Percentiles rank a stretch among this genome's conserved stretches.
These are phyloP conservation scores for Lasiosphaeris hirsuta DNA, from an alignment of 495 filamentous ascomycete species.

Conservation along the genomic window DNA sequence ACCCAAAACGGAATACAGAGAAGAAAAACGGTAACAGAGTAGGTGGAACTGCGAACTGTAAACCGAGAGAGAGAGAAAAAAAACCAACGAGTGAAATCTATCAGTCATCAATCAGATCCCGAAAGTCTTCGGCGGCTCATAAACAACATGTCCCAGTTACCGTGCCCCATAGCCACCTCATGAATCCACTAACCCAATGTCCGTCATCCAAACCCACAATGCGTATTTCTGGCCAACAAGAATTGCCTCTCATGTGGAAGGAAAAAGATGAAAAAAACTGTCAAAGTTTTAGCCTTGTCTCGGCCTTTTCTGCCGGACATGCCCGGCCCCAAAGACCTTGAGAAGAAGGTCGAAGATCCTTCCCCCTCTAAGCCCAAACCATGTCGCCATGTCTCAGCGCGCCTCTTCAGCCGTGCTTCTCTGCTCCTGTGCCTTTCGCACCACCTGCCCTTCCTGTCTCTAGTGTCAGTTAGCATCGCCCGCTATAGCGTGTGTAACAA, in stretches of 20 bases:
- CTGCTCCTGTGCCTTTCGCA: not conserved
- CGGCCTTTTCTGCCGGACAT: not conserved
- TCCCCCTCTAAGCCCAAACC: not conserved
- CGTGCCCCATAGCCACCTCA: too few species aligned
- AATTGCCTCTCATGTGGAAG: too few species aligned
- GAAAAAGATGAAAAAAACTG: not conserved
- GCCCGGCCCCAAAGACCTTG: not conserved
- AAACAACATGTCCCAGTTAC: too few species aligned
- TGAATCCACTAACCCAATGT: too few species aligned
- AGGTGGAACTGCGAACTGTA: constrained; percentile 4
- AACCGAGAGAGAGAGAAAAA: constrained; percentile 1
- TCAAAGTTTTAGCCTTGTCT: not conserved
- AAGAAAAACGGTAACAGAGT: not conserved
- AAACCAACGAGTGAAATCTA: constrained; percentile 1
- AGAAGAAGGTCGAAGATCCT: not conserved
- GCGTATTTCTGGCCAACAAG: not conserved
- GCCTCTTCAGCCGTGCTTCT: not conserved
- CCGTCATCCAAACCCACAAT: not conserved
- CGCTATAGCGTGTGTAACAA: too few species aligned
- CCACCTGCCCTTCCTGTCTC: constrained; percentile 13
- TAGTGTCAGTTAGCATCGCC: not conserved
- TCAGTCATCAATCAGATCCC: too few species aligned
- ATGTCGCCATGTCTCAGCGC: not conserved
- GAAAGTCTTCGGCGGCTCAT: too few species aligned
- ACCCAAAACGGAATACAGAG: not conserved